Conservation (phyloP, 345 rosid species). For the Hirschfeldia incana region DNA sequence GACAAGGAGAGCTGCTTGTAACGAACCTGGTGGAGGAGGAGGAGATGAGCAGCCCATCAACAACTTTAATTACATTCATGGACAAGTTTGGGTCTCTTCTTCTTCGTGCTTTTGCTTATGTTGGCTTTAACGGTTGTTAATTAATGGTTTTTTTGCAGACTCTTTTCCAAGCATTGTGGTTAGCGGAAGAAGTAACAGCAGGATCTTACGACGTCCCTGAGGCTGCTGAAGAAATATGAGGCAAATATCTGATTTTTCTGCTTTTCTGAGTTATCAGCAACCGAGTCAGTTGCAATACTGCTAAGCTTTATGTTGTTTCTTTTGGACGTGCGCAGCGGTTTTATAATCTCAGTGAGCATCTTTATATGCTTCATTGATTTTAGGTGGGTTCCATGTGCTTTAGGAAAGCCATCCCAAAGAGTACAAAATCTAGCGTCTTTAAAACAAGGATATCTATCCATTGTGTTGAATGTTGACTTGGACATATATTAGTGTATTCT, state of each 20-base stretch:
- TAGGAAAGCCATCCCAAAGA: too few species aligned
- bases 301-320: too few species aligned
- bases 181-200: constrained; percentile 53
- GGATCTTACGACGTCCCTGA: constrained; percentile 60
- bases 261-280: not conserved
- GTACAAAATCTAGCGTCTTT: too few species aligned
- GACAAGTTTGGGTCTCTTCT: too few species aligned
- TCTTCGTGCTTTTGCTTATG: not conserved
- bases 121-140: not conserved
- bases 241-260: not conserved
- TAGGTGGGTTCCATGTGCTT: too few species aligned
- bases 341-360: too few species aligned
- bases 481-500: too few species aligned
- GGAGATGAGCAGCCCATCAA: not conserved
- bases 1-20: constrained; percentile 68
- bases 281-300: too few species aligned
- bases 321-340: too few species aligned
- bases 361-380: too few species aligned
- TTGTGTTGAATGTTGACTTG: too few species aligned
- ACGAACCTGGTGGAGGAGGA: constrained; percentile 31
- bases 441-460: constrained; percentile 2
- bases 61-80: too few species aligned
- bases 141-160: constrained; percentile 40
- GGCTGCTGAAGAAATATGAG: constrained; percentile 43
- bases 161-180: constrained; percentile 62